Evolutionary conservation across 176 grass and related monocot genomes (phyloP), one percentile per base, ranked within the genome.

Genomic region (Urochloa ruziziensis): DNA sequence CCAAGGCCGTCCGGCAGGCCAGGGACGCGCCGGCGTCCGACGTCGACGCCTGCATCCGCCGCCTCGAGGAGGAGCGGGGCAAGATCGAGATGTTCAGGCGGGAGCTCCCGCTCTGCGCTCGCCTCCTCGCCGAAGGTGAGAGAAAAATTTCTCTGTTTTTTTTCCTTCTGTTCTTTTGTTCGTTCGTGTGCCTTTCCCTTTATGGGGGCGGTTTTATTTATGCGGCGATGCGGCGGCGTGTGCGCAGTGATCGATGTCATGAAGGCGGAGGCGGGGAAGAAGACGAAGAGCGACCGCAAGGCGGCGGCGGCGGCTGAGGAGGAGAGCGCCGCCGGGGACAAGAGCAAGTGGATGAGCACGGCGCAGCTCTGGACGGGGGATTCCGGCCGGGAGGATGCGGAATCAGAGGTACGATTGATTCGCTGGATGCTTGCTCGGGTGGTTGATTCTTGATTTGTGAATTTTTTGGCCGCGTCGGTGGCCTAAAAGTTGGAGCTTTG

Each of bases 271-370:
- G 46, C 82, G 27, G 81, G 88, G 17, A 81, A 80, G 34, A 62
- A 42, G 71, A 29, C 15, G 43, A 10, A 4, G 42, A 48, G 37
- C 0, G 87, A 74, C 63, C 80, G 73, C 39, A 59, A 79, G 21
- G 66, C 23, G 28, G 82, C 35, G 0, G 21, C 13, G 63, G 77
- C 70, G 36, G 78, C 19, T 0, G 75, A 42, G 10, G 82, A 85
- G 77, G 80, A 83, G 37, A 35, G 48, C 85, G 42, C 60, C 73
- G 53, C 77, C 51, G 87, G 81, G 58, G 86, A 92, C 80, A 97
- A 94, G 86, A 97, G 80, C 81, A 91, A 88, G 73, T 97, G 95
- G 95, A 91, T 97, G 95, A 93, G 92, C 79, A 94, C 95, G 10
- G 92, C 92, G 72, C 95, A 97, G 86, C 88, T 97, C 39, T 97